These are phyloP conservation scores for Neurospora tetraspora DNA, from an alignment of 495 filamentous ascomycete genomes.

Conservation along the genomic window DNA sequence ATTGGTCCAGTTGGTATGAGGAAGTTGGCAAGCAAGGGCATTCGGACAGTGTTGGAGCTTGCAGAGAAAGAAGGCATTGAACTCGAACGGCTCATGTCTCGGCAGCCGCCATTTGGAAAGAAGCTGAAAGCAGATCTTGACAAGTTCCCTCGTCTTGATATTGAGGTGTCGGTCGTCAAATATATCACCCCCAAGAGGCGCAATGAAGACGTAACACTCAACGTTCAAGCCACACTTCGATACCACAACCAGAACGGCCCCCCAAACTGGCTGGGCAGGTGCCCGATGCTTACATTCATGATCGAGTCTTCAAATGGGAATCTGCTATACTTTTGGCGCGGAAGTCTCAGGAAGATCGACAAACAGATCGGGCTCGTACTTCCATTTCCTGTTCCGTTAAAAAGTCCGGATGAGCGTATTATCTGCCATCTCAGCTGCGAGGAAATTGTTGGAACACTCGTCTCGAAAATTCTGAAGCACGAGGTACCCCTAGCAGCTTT, in stretches of 20 bases:
- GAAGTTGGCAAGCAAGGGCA: conserved; percentile 62
- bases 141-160: conserved; percentile 64
- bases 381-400: conserved; percentile 50
- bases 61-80: conserved; percentile 53
- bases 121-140: conserved; percentile 53
- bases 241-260: conserved; percentile 61
- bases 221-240: conserved; percentile 57
- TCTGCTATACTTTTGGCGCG: conserved; percentile 69
- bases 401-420: conserved; percentile 46
- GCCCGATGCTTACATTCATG: conserved; percentile 62
- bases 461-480: conserved; percentile 50
- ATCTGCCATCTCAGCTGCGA: conserved; percentile 76
- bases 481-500: conserved; percentile 50
- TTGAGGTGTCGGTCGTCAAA: conserved; percentile 32
- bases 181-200: conserved; percentile 17
- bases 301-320: conserved; percentile 66
- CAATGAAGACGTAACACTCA: conserved; percentile 37
- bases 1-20: conserved; percentile 68
- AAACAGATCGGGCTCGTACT: conserved; percentile 45
- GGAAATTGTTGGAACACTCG: conserved; percentile 76
- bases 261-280: conserved; percentile 47
- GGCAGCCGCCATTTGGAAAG: conserved; percentile 74
- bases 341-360: conserved; percentile 56
- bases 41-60: conserved; percentile 63
- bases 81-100: conserved; percentile 68